These are phyloP conservation scores for Lecanoromycetidae sp. DNA, from an alignment of 2,329 filamentous ascomycete genomes.

Conservation along the genomic window DNA sequence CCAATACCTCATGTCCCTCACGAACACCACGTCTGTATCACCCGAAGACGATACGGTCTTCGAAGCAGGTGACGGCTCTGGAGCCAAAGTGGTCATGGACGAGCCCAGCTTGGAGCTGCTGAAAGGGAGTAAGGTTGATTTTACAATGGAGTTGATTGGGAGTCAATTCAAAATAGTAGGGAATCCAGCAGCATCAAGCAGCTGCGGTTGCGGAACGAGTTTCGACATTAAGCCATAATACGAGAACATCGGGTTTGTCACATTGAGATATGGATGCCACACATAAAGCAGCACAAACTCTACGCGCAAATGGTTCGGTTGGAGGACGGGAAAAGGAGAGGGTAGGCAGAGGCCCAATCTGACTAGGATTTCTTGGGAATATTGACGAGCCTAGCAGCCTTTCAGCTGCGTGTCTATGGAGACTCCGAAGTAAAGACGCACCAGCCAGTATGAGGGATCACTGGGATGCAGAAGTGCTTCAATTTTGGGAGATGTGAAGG, in stretches of 20 bases:
- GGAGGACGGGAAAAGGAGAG: too few relatives aligned
- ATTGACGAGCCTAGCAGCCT: too few relatives aligned
- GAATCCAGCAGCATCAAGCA: conserved; percentile 83
- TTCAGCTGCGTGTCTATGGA: too few relatives aligned
- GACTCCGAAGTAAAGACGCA: too few relatives aligned
- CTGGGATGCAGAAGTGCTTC: too few relatives aligned
- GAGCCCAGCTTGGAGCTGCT: conserved; percentile 74
- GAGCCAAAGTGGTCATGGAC: conserved; percentile 80
- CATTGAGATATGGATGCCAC: background rate
- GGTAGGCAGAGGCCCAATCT: too few relatives aligned
- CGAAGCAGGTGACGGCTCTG: conserved; percentile 48
- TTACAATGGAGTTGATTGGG: conserved; percentile 87
- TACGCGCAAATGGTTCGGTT: too few relatives aligned
- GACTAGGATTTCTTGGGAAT: too few relatives aligned
- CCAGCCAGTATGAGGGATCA: too few relatives aligned
- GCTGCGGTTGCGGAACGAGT: conserved; percentile 92
- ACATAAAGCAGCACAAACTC: too few relatives aligned
- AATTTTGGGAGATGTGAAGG: too few relatives aligned
- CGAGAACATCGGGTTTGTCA: background rate
- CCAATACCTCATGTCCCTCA: conserved; percentile 88
- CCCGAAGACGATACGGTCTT: conserved; percentile 81
- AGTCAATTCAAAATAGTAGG: conserved; percentile 94
- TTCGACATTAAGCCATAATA: conserved; percentile 74
- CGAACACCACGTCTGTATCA: conserved; percentile 43
- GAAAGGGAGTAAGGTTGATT: conserved; percentile 91